These are phyloP conservation scores for Calocybe gambosa DNA, from an alignment of 1,284 basidiomycete species.

Conservation along the genomic window DNA sequence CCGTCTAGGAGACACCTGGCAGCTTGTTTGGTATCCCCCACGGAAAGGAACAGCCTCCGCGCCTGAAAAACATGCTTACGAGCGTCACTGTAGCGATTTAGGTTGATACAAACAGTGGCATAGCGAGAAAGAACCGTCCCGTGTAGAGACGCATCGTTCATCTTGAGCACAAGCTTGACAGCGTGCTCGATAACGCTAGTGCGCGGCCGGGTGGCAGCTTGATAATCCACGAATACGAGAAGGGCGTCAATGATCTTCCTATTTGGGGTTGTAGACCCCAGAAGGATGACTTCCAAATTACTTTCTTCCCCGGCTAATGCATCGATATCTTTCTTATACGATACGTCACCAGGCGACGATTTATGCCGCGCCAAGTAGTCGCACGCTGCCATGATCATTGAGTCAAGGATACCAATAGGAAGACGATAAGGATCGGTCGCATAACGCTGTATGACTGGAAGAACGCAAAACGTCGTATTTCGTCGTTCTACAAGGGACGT, in stretches of 20 bases:
- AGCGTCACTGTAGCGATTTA: background rate
- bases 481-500: slow-evolving; percentile 3
- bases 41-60: background rate
- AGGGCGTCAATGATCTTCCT: background rate
- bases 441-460: slow-evolving; percentile 4
- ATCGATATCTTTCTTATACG: background rate
- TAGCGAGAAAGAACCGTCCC: background rate
- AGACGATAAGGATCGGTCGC: background rate
- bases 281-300: slow-evolving; percentile 8
- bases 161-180: background rate
- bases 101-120: background rate
- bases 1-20: slow-evolving; percentile 1
- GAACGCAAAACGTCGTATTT: background rate
- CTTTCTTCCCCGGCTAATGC: slow-evolving; percentile 5
- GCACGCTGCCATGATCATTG: slow-evolving; percentile 3
- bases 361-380: slow-evolving; percentile 1
- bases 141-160: background rate
- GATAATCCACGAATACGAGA: slow-evolving; percentile 2
- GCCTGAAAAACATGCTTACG: background rate
- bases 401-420: background rate
- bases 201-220: background rate
- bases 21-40: background rate
- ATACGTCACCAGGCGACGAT: background rate
- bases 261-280: background rate
- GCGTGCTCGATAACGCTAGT: slow-evolving; percentile 3